Evolutionary conservation across 345 rosid species (phyloP), one percentile per base, ranked within the genome.

Genomic region (Arabidopsis arenosa): DNA sequence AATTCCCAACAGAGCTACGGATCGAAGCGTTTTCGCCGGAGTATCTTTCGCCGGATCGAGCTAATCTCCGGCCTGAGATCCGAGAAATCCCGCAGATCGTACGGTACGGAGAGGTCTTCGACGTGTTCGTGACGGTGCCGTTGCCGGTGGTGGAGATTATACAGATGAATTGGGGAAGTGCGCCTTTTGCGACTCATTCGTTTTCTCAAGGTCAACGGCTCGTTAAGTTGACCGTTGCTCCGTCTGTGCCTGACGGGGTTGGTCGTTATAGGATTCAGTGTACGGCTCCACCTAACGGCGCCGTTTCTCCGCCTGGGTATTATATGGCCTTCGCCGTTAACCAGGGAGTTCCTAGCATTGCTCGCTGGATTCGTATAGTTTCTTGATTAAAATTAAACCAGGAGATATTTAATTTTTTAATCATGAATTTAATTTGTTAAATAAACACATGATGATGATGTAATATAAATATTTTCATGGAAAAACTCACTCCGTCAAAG

Each of bases 11-110:
- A 0, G 98, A 94, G 75, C 66, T 94, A 51, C 87, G 95, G 35
- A 79, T 94, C 12, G 98, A 94, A 73, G 90, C 93, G 6, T 94
- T 94, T 79, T 94, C 95, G 1, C 98, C 95, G 5, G 95, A 90
- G 74, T 94, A 94, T 75, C 67, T 94, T 21, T 85, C 93, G 0
- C 70, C 81, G 4, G 98, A 94, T 72, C 88, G 95, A 40, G 91
- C 92, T 4, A 87, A 90, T 58, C 45, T 94, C 64, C 84, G 97
- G 58, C 94, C 98, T 9, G 78, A 57, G n/a, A 75, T 93, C 8
- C 84, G 57, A 67, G 88, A 82, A 21, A 74, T 85, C 6, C 86
- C 86, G 1, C 86, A 79, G 70, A 80, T 81, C 33, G 84, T 90
- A 65, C 81, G 87, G 10, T 88, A 79, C 72, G 84, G 85, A 4